Percentiles rank a stretch among this genome's conserved stretches.
phyloP scores from a whole-genome alignment of 352 stramenopile genomes.

The Lagenidium sp. region DNA sequence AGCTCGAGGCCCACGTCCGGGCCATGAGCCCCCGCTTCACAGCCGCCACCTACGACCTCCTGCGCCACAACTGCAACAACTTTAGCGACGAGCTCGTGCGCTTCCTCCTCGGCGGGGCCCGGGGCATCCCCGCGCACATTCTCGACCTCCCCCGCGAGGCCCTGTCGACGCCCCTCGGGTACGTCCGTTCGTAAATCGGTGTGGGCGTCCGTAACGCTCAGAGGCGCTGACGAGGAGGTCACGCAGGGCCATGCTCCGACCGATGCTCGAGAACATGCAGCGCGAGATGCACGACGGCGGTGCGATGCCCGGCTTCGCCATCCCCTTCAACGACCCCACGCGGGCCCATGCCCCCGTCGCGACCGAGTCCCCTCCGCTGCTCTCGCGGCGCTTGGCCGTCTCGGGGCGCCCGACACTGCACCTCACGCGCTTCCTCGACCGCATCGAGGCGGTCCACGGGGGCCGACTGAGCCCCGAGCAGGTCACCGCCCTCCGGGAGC shows the following conservation, averaged over 20 bases:
- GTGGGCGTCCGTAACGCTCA: no score
- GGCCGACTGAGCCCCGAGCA: conserved; percentile 19
- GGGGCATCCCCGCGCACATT: conserved; percentile 88
- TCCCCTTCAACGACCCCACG: conserved; percentile 62
- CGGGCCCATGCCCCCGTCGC: conserved; percentile 11
- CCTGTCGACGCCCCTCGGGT: conserved; percentile 85
- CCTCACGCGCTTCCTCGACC: conserved; percentile 35
- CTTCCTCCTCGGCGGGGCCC: conserved; percentile 72
- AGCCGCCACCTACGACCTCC: conserved; percentile 89
- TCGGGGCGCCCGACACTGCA: conserved; percentile 34
- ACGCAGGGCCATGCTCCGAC: conserved; percentile 64
- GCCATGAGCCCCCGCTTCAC: conserved; percentile 80
- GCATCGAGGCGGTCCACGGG: conserved; percentile 18
- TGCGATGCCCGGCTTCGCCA: conserved; percentile 48
- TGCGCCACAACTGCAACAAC: conserved; percentile 97
- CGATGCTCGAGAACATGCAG: conserved; percentile 82
- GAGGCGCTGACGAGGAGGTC: no score
- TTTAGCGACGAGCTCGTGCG: conserved; percentile 89
- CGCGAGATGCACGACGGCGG: conserved; percentile 51
- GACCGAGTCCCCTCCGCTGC: conserved; percentile 7
- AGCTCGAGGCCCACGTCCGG: conserved; percentile 84
- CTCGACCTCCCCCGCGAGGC: conserved; percentile 84
- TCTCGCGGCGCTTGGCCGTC: conserved; percentile 46
- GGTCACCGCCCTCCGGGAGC: conserved; percentile 15
- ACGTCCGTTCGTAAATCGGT: no score